These are phyloP conservation scores for Nakazawaea wyomingensis DNA, from an alignment of 805 yeast species.

Conservation along the genomic window DNA sequence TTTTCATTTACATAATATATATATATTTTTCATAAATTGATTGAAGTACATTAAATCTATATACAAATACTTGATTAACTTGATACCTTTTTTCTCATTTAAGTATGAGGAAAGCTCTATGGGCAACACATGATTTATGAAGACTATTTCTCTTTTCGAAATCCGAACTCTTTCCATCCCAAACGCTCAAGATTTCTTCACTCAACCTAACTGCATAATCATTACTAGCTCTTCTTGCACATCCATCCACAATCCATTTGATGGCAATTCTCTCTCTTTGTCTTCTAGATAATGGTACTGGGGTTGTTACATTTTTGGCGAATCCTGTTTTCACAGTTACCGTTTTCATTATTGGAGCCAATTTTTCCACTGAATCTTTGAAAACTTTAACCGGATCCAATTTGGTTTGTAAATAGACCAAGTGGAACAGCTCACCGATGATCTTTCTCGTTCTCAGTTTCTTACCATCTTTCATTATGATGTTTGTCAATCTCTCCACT, in stretches of 20 bases:
- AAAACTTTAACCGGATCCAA: slow-evolving; percentile 75
- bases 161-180: slow-evolving; percentile 73
- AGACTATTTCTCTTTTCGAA: slow-evolving; percentile 77
- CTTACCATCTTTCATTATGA: slow-evolving; percentile 90
- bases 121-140: slow-evolving; percentile 84
- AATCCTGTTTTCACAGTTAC: slow-evolving; percentile 77
- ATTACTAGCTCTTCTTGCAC: slow-evolving; percentile 70
- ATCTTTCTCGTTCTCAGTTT: slow-evolving; percentile 73
- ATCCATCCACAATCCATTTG: slow-evolving; percentile 84
- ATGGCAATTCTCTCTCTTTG: slow-evolving; percentile 86
- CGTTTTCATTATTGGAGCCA: slow-evolving; percentile 81
- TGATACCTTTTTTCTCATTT: too few relatives aligned
- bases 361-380: slow-evolving; percentile 66
- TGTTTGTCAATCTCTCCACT: slow-evolving; percentile 70
- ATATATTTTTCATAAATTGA: too few relatives aligned
- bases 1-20: too few relatives aligned
- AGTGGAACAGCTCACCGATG: slow-evolving; percentile 72
- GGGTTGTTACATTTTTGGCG: slow-evolving; percentile 77
- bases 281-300: slow-evolving; percentile 75
- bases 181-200: slow-evolving; percentile 79
- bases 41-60: too few relatives aligned
- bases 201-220: slow-evolving; percentile 85
- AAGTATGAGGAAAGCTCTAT: slow-evolving; percentile 70
- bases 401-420: slow-evolving; percentile 68
- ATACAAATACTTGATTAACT: too few relatives aligned